These are phyloP conservation scores for Solanum chilense DNA, from an alignment of 257 asterid genomes.

Conservation along the genomic window DNA sequence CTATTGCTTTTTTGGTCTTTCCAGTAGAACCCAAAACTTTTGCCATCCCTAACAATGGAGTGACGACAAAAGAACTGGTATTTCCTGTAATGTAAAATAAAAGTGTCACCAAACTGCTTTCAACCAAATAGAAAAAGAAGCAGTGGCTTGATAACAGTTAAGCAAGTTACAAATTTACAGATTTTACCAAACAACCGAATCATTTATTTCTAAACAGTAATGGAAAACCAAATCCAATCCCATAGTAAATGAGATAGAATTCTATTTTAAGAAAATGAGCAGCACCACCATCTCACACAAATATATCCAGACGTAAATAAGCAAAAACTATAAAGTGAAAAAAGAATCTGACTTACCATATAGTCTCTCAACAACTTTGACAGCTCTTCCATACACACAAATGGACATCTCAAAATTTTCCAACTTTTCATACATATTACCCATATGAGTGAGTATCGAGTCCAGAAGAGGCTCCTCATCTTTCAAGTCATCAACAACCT, in stretches of 20 bases:
- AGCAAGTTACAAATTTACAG: not conserved
- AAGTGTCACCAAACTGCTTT: not conserved
- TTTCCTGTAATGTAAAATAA: slow-evolving; percentile 28
- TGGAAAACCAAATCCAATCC: not conserved
- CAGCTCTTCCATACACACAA: slow-evolving; percentile 45
- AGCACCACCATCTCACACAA: not conserved
- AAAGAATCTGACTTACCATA: slow-evolving; percentile 36
- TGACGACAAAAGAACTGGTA: slow-evolving; percentile 39
- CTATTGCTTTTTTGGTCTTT: slow-evolving; percentile 48
- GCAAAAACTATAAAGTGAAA: not conserved
- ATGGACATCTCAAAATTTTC: slow-evolving; percentile 52
- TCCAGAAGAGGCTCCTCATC: slow-evolving; percentile 68
- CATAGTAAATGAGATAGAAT: not conserved
- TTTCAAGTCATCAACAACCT: slow-evolving; percentile 43
- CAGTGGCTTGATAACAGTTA: not conserved
- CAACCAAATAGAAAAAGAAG: not conserved
- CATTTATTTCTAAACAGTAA: not conserved
- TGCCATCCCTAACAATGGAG: slow-evolving; percentile 76
- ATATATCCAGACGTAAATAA: not conserved
- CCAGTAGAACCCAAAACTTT: slow-evolving; percentile 45
- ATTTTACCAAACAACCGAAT: not conserved
- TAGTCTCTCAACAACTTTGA: slow-evolving; percentile 46
- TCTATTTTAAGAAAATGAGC: not conserved
- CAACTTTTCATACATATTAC: slow-evolving; percentile 62
- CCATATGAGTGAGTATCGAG: slow-evolving; percentile 89